Evolutionary conservation across 306 rosid species (phyloP).

Genomic region (Sicyos edulis): DNA sequence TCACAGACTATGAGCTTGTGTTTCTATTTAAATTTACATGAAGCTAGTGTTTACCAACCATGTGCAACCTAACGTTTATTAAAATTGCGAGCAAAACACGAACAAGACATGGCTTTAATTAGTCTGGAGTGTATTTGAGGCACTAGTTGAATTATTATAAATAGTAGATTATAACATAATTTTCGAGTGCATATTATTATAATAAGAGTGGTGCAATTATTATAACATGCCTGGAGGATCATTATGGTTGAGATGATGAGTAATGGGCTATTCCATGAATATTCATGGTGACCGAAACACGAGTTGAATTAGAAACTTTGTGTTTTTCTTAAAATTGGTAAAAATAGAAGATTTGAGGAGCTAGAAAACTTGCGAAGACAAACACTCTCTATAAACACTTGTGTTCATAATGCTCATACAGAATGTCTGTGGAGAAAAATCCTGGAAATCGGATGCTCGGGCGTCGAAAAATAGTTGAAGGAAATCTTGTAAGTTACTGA

Average conservation of each 20-base stretch:
- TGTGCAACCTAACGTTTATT: neutral
- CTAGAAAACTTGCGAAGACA: neutral
- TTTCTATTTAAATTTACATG: neutral
- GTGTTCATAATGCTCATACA: slow-evolving; percentile 25
- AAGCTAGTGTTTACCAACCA: neutral
- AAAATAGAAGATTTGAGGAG: neutral
- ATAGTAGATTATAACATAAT: no score
- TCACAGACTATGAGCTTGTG: no score
- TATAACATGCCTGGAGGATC: no score
- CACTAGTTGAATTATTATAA: no score
- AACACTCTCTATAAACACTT: neutral
- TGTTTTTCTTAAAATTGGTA: neutral
- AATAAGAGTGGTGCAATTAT: no score
- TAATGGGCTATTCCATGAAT: no score
- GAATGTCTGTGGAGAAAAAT: slow-evolving; percentile 70
- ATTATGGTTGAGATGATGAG: no score
- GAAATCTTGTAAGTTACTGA: slow-evolving; percentile 41
- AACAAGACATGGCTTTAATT: neutral
- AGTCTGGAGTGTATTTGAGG: no score
- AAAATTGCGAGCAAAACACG: neutral
- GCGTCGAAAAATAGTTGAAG: slow-evolving; percentile 51
- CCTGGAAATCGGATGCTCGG: slow-evolving; percentile 79
- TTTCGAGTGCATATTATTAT: no score
- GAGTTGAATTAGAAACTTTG: neutral
- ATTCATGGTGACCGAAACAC: no score